These are phyloP conservation scores for Pestalotiopsis sp. DNA, from an alignment of 2,329 filamentous ascomycete genomes.

Conservation along the genomic window DNA sequence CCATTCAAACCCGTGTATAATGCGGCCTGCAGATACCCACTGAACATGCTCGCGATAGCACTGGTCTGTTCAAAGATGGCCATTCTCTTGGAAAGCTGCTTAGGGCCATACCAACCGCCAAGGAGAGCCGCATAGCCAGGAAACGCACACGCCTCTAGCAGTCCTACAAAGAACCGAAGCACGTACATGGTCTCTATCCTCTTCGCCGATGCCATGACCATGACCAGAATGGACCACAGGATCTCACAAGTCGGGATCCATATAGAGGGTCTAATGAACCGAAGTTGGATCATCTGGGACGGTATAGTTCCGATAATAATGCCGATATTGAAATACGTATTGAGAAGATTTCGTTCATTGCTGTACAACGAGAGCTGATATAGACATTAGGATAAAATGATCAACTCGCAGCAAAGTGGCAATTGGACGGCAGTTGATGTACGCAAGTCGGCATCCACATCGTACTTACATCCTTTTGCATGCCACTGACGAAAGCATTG, in stretches of 20 bases:
- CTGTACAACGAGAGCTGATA: constrained; percentile 21
- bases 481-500: constrained; percentile 31
- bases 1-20: not conserved
- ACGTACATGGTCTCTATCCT: constrained; percentile 23
- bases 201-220: constrained; percentile 26
- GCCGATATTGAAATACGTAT: constrained; percentile 8
- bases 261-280: constrained; percentile 30
- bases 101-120: constrained; percentile 32
- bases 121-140: constrained; percentile 29
- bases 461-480: constrained; percentile 30
- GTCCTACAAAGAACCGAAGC: constrained; percentile 33
- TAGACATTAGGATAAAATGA: constrained; percentile 19
- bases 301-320: constrained; percentile 27
- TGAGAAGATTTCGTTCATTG: constrained; percentile 11
- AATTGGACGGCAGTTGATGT: too few species aligned
- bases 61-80: constrained; percentile 23
- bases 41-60: constrained; percentile 7
- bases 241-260: constrained; percentile 32
- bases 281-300: constrained; percentile 20
- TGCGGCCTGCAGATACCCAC: constrained; percentile 4
- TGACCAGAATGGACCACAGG: constrained; percentile 25
- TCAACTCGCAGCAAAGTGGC: too few species aligned
- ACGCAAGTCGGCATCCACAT: too few species aligned
- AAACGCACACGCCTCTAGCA: constrained; percentile 30
- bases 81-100: constrained; percentile 31